Evolutionary conservation across 1,139 yeast species (phyloP).

Genomic region (Magnusiomyces suaveolens): DNA sequence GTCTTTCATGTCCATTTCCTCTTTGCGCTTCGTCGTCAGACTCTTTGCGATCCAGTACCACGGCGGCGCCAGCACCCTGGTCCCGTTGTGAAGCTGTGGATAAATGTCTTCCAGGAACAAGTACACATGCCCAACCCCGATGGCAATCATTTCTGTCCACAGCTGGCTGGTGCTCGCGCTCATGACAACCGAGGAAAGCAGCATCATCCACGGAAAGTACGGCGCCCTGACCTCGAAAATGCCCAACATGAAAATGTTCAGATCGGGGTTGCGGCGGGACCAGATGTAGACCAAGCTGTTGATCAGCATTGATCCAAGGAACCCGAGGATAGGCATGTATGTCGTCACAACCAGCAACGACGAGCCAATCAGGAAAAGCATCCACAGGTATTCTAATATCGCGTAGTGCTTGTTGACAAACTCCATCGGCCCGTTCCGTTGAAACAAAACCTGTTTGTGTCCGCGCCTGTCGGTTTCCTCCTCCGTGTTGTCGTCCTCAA

Average conservation of each 20-base stretch:
- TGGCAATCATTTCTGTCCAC: constrained; percentile 31
- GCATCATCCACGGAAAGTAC: constrained; percentile 37
- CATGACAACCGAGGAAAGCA: constrained; percentile 24
- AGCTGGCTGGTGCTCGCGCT: constrained; percentile 13
- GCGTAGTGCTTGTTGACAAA: constrained; percentile 14
- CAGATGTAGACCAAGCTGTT: constrained; percentile 38
- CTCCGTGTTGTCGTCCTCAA: neutral
- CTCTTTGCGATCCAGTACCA: constrained; percentile 27
- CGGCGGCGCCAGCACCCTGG: constrained; percentile 30
- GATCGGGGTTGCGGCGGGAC: constrained; percentile 38
- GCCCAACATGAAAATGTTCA: constrained; percentile 34
- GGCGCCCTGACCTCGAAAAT: constrained; percentile 35
- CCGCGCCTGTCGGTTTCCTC: neutral
- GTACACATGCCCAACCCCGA: constrained; percentile 37
- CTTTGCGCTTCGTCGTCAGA: neutral
- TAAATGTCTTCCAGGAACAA: constrained; percentile 38
- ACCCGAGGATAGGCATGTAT: constrained; percentile 5
- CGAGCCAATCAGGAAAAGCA: constrained; percentile 20
- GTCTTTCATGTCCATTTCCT: neutral
- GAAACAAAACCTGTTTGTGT: neutral
- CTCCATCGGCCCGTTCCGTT: neutral
- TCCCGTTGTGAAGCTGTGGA: constrained; percentile 31
- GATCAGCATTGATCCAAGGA: constrained; percentile 34
- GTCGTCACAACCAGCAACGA: constrained; percentile 18
- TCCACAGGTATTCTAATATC: constrained; percentile 36